phyloP scores from a whole-genome alignment of 2,329 filamentous ascomycete genomes.

The Colletotrichum sp. region DNA sequence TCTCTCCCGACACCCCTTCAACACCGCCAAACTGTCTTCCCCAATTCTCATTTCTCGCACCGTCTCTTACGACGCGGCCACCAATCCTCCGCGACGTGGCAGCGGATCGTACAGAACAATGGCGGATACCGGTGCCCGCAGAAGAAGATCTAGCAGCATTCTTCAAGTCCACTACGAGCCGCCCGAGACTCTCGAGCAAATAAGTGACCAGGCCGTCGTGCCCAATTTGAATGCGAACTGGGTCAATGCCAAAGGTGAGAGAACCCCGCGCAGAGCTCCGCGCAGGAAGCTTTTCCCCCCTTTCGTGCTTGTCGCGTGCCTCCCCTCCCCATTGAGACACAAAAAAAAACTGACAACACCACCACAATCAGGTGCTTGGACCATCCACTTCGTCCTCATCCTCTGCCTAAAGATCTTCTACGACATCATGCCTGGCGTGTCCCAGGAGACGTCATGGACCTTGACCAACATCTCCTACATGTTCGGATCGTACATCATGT shows the following conservation, averaged over 20 bases:
- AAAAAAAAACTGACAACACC: background rate
- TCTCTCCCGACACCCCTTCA: conserved; percentile 41
- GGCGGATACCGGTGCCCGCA: conserved; percentile 73
- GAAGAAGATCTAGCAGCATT: conserved; percentile 96
- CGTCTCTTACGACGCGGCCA: conserved; percentile 88
- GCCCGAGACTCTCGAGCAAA: conserved; percentile 94
- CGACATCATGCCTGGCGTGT: conserved; percentile 94
- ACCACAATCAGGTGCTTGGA: conserved; percentile 80
- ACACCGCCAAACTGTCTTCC: conserved; percentile 97
- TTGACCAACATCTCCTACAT: conserved; percentile 99
- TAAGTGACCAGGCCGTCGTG: conserved; percentile 92
- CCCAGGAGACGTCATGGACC: conserved; percentile 98
- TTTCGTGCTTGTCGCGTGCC: background rate
- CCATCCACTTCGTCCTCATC: conserved; percentile 95
- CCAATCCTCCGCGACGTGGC: conserved; percentile 71
- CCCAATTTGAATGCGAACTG: conserved; percentile 98
- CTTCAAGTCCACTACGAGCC: conserved; percentile 93
- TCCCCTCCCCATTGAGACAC: background rate
- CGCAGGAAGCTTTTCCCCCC: background rate
- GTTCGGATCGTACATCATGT: conserved; percentile 99
- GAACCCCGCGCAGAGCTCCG: background rate
- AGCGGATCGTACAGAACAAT: conserved; percentile 61
- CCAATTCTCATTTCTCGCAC: conserved; percentile 85
- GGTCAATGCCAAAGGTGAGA: conserved; percentile 97
- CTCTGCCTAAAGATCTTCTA: conserved; percentile 92